phyloP scores from a whole-genome alignment of 306 rosid species.

The Luffa aegyptiaca region DNA sequence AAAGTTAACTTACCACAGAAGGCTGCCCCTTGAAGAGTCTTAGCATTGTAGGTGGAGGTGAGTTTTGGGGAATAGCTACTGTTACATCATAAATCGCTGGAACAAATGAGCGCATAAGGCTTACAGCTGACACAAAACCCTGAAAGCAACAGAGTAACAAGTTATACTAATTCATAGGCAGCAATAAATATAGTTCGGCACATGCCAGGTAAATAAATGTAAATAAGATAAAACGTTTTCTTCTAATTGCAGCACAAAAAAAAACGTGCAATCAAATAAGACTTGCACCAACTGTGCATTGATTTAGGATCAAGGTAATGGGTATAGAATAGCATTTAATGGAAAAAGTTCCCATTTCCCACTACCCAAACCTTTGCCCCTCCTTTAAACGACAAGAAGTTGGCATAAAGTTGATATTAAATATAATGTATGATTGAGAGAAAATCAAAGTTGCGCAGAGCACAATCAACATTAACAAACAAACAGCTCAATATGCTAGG shows the following conservation, averaged over 20 bases:
- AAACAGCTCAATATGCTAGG: neutral
- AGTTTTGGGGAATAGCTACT: conserved; percentile 59
- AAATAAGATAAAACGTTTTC: neutral
- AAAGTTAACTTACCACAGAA: conserved; percentile 55
- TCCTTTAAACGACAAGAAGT: neutral
- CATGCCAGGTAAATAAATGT: neutral
- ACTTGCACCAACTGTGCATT: neutral
- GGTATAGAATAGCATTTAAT: neutral
- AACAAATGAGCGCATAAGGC: conserved; percentile 72
- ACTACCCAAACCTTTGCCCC: neutral
- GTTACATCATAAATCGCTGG: conserved; percentile 79
- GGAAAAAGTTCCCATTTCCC: neutral
- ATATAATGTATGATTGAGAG: neutral
- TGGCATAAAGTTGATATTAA: neutral
- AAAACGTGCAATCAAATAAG: neutral
- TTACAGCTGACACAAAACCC: conserved; percentile 86
- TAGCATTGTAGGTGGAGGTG: conserved; percentile 82
- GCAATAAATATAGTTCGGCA: neutral
- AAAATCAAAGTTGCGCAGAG: neutral
- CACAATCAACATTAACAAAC: neutral
- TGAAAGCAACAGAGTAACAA: conserved; percentile 13
- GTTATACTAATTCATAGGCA: neutral
- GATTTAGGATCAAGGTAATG: neutral
- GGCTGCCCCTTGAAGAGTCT: conserved; percentile 77
- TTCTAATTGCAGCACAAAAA: neutral